Base-by-base conservation (phyloP, 306 rosid genomes). In the Gleditsia sinensis region DNA sequence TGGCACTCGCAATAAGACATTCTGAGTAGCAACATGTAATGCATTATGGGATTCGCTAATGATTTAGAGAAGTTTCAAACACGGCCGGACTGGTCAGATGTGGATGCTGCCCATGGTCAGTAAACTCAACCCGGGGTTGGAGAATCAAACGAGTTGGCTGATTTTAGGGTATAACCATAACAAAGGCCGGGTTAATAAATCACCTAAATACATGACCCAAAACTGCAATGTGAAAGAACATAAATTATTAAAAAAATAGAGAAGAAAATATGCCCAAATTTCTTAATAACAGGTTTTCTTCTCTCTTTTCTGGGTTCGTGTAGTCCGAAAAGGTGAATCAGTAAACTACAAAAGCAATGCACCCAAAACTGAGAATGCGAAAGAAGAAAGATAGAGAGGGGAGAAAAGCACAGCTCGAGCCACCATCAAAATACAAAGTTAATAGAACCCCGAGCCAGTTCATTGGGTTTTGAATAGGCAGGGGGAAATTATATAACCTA, bases 401-500 rank as follows among this genome's bases (percentile, higher is more conserved):
- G 36, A 34, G 13, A 53, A 36, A 23, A 69, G 24, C 50, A 32
- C 49, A 33, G 33, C 73, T 48, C 30, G 21, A 53, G 37, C 45
- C 20, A 50, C 46, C 33, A 19, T 9, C 55, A 71, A 56, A 71
- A 56, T 25, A 42, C 65, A 56, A 37, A 34, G 45, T 9, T 50
- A 10, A 16, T 28, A 30, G 28, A 71, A 58, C 6, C 30, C 75
- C 65, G 1, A 40, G 28, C 3, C 42, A 71, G 33, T 42, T 27
- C 32, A 27, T 11, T 17, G 32, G 27, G 28, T n/a, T 34, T 56
- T 40, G 20, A 72, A 28, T 40, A 33, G 58, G 67, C 6, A 58
- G 13, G 27, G 30, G 36, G 43, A 70, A 78, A 30, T 62, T 21
- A 72, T 5, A 75, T 25, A 43, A 78, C 54, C 74, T 74, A 73